Percentiles rank a stretch among this genome's conserved stretches.
Evolutionary conservation across 2,329 filamentous ascomycete genomes (phyloP).

Genomic region (Ophiostoma tasmaniense): DNA sequence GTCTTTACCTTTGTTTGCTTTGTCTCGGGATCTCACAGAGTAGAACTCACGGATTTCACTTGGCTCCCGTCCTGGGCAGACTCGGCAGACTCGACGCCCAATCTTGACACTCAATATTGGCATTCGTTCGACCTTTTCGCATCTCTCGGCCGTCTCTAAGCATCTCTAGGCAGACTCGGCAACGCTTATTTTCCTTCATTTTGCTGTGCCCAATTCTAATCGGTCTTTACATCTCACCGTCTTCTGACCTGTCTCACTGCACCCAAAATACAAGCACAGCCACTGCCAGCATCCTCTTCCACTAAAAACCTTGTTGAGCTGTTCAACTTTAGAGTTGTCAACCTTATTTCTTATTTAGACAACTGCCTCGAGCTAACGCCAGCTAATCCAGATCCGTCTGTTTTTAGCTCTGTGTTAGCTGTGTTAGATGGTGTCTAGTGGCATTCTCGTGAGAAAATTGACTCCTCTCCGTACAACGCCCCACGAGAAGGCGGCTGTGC

Average conservation of each 20-base stretch:
- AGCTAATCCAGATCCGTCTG: neutral
- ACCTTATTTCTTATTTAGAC: neutral
- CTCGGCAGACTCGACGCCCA: neutral
- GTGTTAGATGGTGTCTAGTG: neutral
- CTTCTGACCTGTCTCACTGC: neutral
- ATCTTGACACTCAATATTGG: too few species aligned
- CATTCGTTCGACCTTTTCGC: neutral
- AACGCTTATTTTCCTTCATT: neutral
- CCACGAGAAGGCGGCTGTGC: neutral
- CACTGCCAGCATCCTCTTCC: neutral
- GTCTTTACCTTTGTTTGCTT: neutral
- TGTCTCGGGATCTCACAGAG: neutral
- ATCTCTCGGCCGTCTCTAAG: neutral
- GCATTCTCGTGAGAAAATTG: neutral
- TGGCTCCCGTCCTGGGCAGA: conserved; percentile 10
- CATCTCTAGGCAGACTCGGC: conserved; percentile 2
- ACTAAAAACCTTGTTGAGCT: neutral
- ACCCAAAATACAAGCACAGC: neutral
- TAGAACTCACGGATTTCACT: neutral
- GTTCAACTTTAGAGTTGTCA: neutral
- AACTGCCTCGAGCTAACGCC: neutral
- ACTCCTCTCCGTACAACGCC: neutral
- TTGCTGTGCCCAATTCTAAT: neutral
- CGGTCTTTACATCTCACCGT: neutral
- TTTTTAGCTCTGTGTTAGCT: neutral